Base-by-base conservation (phyloP, 441 rosid genomes). In the Aquilaria agallochum region DNA sequence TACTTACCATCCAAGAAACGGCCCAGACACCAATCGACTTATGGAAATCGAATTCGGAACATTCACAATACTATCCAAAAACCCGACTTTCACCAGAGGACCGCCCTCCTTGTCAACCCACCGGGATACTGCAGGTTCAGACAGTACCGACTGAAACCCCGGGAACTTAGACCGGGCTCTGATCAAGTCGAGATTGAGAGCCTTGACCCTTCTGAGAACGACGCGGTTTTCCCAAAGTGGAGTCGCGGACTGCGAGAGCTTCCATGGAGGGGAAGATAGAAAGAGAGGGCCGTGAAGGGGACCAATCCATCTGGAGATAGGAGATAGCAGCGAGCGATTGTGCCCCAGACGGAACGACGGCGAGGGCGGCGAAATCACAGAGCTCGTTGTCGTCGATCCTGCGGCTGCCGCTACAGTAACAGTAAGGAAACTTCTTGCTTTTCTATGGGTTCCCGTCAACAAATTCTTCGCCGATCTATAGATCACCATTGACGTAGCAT, bases 11-110 rank as follows among this genome's bases (percentile, higher is more conserved):
- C 96, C 89, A 64, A 94, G 80, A 49, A 80, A 66, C 72, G 97
- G 99, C 50, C 99, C 97, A 67, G 97, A 94, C 55, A 80, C 81
- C 79, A 94, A 56, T 61, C 96, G 84, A 49, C 87, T 68, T 34
- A 94, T 11, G 3, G 99, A 91, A 61, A 94, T 79, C 68, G 80
- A 57, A 79, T 94, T 94, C 11, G 97, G 98, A 62, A 80, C 71
- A 81, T 89, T 94, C 62, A 89, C 75, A 53, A 87, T 84, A 70
- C 90, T 86, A 59, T 72, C 74, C 20, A 74, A 50, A 8, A 84
- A 31, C 52, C 74, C 76, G 61, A 65, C 62, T 27, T 53, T 62
- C 56, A 31, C 56, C 36, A 4, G 51, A 53, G 48, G 72, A 55
- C 36, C 57, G 59, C 63, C 74, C 68, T 59, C 75, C 59, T 79